These are phyloP conservation scores for Sporothrix schenckii DNA, from an alignment of 2,329 filamentous ascomycete genomes.

Conservation along the genomic window DNA sequence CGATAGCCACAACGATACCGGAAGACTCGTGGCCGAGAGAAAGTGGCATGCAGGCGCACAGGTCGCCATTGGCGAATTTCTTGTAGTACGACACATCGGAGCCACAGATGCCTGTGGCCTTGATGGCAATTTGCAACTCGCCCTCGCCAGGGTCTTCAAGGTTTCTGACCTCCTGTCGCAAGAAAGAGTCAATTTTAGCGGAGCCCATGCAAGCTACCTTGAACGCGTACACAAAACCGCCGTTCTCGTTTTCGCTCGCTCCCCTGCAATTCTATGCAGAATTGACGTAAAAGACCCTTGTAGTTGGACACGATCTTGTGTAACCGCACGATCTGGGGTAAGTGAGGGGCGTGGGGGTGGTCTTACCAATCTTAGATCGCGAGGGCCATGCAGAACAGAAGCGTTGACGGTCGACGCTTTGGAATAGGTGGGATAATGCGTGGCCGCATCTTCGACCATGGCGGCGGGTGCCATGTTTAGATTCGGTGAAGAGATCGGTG, in stretches of 20 bases:
- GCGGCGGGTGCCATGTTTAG: slow-evolving; percentile 55
- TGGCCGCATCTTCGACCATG: slow-evolving; percentile 49
- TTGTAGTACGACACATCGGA: slow-evolving; percentile 73
- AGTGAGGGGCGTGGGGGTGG: slow-evolving; percentile 27
- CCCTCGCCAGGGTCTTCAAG: slow-evolving; percentile 53
- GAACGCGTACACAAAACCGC: too few relatives aligned
- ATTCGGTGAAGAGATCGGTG: slow-evolving; percentile 24
- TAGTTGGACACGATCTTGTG: slow-evolving; percentile 39
- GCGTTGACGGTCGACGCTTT: slow-evolving; percentile 54
- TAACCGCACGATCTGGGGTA: slow-evolving; percentile 39
- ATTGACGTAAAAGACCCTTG: not conserved
- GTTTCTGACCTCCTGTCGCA: slow-evolving; percentile 52
- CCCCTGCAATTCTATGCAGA: not conserved
- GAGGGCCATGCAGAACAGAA: slow-evolving; percentile 60
- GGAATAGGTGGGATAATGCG: slow-evolving; percentile 50
- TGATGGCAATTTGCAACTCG: slow-evolving; percentile 67
- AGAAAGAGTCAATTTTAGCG: not conserved
- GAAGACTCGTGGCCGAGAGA: slow-evolving; percentile 67
- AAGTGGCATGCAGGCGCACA: slow-evolving; percentile 66
- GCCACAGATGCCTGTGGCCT: slow-evolving; percentile 69
- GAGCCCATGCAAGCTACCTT: not conserved
- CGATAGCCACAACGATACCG: slow-evolving; percentile 60
- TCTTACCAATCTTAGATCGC: slow-evolving; percentile 60
- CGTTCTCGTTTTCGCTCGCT: too few relatives aligned
- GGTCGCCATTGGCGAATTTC: slow-evolving; percentile 71